These are phyloP conservation scores for Euphorbia tirucalli DNA, from an alignment of 345 rosid genomes.

Conservation along the genomic window DNA sequence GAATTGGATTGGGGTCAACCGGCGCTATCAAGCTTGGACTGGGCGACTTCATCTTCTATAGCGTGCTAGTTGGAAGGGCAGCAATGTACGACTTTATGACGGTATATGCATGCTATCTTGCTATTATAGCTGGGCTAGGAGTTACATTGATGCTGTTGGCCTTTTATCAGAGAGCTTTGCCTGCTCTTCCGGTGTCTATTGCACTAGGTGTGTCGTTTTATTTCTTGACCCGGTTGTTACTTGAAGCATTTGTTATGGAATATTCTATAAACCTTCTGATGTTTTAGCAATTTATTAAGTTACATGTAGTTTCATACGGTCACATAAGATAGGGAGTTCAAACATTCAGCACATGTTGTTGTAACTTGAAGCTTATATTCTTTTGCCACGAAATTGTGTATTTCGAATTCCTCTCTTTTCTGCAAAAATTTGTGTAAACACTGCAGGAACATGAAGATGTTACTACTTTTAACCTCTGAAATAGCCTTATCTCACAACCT, in stretches of 20 bases:
- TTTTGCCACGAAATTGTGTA: conserved; percentile 2
- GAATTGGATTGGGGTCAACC: conserved; percentile 80
- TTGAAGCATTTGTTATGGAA: conserved; percentile 69
- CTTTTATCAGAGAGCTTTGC: conserved; percentile 81
- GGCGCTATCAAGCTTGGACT: conserved; percentile 93
- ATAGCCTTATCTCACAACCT: background rate
- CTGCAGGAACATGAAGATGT: conserved; percentile 1
- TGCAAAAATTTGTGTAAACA: background rate
- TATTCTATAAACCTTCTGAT: conserved; percentile 77
- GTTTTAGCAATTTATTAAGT: conserved; percentile 46
- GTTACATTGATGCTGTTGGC: conserved; percentile 79
- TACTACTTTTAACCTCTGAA: too few species aligned
- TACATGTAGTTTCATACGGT: background rate
- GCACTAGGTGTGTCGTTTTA: conserved; percentile 78
- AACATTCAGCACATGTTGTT: conserved; percentile 15
- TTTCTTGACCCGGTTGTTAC: conserved; percentile 61
- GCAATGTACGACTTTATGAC: conserved; percentile 96
- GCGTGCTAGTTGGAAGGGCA: conserved; percentile 90
- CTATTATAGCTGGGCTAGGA: conserved; percentile 91
- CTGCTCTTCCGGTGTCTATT: conserved; percentile 89
- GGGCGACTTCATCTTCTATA: conserved; percentile 93
- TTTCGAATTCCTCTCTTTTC: background rate
- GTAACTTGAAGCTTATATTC: conserved; percentile 12
- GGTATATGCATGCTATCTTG: conserved; percentile 88
- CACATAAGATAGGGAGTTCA: background rate